These are phyloP conservation scores for Citrus glauca DNA, from an alignment of 345 rosid species.

Conservation along the genomic window DNA sequence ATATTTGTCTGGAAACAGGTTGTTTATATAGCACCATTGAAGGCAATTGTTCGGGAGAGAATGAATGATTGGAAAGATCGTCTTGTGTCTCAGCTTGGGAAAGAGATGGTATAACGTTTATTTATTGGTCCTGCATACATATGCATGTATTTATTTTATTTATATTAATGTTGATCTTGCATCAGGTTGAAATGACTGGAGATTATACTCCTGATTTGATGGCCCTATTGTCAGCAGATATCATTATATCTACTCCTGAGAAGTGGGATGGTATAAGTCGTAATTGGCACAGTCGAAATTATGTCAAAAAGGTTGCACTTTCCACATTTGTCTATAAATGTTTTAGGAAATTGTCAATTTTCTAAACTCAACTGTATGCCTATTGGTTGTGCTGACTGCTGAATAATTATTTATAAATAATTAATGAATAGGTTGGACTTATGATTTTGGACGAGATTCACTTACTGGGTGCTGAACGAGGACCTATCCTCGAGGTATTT, in stretches of 20 bases:
- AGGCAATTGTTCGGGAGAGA: slow-evolving; percentile 98
- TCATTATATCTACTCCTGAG: slow-evolving; percentile 95
- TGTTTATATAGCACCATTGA: slow-evolving; percentile 95
- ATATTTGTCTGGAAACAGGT: slow-evolving; percentile 44
- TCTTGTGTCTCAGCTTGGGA: slow-evolving; percentile 86
- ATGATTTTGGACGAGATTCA: slow-evolving; percentile 98
- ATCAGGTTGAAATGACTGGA: slow-evolving; percentile 98
- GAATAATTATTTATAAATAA: slow-evolving; percentile 7
- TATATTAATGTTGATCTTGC: slow-evolving; percentile 1
- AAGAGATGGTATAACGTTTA: slow-evolving; percentile 58
- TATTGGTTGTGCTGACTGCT: neutral
- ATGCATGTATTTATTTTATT: neutral
- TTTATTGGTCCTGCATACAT: neutral
- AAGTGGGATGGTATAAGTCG: slow-evolving; percentile 99
- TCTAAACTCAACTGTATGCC: neutral
- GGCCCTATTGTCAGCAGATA: slow-evolving; percentile 97
- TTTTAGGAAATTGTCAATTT: neutral
- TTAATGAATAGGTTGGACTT: slow-evolving; percentile 75
- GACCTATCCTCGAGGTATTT: slow-evolving; percentile 97
- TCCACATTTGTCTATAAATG: slow-evolving; percentile 17
- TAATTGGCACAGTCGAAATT: slow-evolving; percentile 95
- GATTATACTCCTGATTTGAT: slow-evolving; percentile 96
- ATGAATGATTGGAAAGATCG: slow-evolving; percentile 92
- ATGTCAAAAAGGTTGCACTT: slow-evolving; percentile 73
- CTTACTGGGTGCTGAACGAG: slow-evolving; percentile 96